These are phyloP conservation scores for Pseudogymnoascus sp. DNA, from an alignment of 2,329 filamentous ascomycete genomes.

Conservation along the genomic window DNA sequence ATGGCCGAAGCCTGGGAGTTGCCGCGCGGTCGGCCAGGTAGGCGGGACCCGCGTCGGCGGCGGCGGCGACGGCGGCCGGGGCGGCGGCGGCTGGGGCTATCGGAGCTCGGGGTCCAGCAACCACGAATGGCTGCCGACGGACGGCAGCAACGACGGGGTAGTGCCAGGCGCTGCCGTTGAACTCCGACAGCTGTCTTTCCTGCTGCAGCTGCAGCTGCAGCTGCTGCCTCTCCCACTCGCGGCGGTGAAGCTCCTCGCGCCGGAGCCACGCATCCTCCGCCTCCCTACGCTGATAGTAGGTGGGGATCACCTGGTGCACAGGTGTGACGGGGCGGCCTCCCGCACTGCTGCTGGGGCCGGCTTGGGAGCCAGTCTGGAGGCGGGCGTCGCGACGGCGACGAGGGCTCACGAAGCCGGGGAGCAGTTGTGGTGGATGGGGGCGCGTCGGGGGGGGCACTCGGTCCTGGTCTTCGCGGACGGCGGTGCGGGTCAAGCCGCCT, in stretches of 20 bases:
- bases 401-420: neutral
- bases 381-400: neutral
- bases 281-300: constrained; percentile 5
- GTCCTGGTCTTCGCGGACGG: neutral
- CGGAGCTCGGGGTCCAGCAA: neutral
- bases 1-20: neutral
- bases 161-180: too few species aligned
- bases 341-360: neutral
- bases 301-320: neutral
- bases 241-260: neutral
- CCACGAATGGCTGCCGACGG: neutral
- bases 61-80: neutral
- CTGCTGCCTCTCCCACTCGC: neutral
- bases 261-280: constrained; percentile 1
- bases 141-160: neutral
- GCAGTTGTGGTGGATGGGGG: neutral
- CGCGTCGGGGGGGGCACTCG: neutral
- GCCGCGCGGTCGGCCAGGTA: neutral
- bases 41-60: neutral
- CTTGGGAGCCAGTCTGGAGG: neutral
- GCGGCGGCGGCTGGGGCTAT: neutral
- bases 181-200: too few species aligned
- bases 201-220: neutral
- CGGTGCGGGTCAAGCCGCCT: neutral
- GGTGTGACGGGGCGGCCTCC: neutral